Conservation (phyloP, 345 rosid genomes). For the Acer saccharum region DNA sequence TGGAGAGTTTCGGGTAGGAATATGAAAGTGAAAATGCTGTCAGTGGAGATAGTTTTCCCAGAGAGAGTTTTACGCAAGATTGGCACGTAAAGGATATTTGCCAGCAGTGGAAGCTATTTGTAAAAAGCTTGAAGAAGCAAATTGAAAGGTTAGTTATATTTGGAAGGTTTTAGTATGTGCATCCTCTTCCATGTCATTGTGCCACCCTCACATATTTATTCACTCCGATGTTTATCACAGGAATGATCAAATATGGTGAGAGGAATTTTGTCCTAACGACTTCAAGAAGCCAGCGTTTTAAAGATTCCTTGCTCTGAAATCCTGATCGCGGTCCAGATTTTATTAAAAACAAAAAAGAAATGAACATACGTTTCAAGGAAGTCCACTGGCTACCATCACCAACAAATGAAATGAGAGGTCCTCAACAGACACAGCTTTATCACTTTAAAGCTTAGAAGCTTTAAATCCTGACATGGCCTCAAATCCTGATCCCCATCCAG, state of each 20-base stretch:
- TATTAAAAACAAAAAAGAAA: conserved; percentile 16
- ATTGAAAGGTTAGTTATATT: conserved; percentile 62
- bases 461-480: no score
- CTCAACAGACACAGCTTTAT: no score
- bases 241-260: conserved; percentile 36
- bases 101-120: conserved; percentile 85
- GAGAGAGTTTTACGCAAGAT: conserved; percentile 51
- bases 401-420: no score
- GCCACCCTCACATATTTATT: no score
- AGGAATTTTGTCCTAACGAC: conserved; percentile 32
- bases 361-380: not conserved
- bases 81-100: conserved; percentile 68
- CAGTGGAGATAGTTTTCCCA: conserved; percentile 35
- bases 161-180: conserved; percentile 15
- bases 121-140: conserved; percentile 76
- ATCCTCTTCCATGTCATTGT: conserved; percentile 18
- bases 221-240: conserved; percentile 16
- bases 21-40: conserved; percentile 38
- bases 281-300: conserved; percentile 11
- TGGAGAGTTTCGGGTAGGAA: conserved; percentile 30
- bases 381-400: not conserved
- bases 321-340: not conserved
- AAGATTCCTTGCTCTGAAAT: conserved; percentile 5
- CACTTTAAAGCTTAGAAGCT: no score
- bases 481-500: no score